Evolutionary conservation across 139 green algal species (phyloP).

Genomic region (Ulvella scutata): DNA sequence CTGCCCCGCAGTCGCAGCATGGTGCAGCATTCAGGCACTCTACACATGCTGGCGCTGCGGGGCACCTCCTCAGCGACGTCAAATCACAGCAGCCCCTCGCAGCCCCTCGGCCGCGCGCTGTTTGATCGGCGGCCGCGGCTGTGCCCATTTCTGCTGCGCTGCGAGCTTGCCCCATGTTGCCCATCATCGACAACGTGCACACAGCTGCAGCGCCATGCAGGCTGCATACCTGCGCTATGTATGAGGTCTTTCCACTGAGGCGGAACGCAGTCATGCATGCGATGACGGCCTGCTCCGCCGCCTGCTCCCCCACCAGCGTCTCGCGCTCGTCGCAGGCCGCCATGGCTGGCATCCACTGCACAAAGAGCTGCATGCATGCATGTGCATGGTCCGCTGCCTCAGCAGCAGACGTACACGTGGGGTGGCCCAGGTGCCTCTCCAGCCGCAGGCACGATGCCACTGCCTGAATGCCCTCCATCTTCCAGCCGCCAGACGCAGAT

Average conservation of each 20-base stretch:
- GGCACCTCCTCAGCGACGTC: not conserved
- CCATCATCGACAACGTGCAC: not conserved
- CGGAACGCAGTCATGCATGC: not conserved
- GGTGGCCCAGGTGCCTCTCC: not conserved
- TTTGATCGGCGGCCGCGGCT: not conserved
- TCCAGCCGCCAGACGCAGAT: no score
- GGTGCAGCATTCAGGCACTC: no score
- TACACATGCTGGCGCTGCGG: not conserved
- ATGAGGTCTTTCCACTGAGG: not conserved
- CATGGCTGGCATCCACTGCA: not conserved
- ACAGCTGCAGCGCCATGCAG: not conserved
- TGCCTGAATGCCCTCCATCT: no score
- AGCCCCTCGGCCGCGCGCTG: not conserved
- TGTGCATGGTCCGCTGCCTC: not conserved
- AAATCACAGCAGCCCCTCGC: not conserved
- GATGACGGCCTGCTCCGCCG: slow-evolving; percentile 6
- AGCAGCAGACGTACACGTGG: not conserved
- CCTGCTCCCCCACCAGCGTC: not conserved
- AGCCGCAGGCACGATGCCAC: not conserved
- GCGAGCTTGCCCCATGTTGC: not conserved
- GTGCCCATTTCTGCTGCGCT: not conserved
- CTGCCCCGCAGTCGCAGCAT: no score
- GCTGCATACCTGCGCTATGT: not conserved
- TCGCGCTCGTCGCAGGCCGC: not conserved
- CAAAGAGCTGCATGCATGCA: not conserved